phyloP scores from a whole-genome alignment of 805 yeast species.

The Isabelozyma gotoi region DNA sequence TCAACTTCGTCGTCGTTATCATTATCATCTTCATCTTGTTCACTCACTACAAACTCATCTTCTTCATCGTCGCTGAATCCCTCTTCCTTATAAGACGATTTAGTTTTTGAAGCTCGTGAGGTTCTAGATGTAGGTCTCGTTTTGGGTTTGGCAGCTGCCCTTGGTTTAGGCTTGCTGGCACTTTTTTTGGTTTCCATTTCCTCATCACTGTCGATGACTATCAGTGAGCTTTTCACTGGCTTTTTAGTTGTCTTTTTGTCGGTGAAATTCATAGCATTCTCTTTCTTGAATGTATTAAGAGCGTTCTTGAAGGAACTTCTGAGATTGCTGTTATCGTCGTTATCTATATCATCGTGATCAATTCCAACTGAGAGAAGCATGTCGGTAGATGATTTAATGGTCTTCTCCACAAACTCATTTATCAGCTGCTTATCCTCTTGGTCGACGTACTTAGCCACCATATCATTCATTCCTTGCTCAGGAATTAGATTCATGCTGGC shows the following conservation, averaged over 20 bases:
- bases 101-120: background rate
- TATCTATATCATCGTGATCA: constrained; percentile 36
- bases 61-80: constrained; percentile 1
- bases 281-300: constrained; percentile 38
- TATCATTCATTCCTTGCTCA: constrained; percentile 70
- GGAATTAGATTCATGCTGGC: constrained; percentile 70
- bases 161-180: background rate
- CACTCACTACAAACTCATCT: constrained; percentile 2
- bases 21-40: constrained; percentile 13
- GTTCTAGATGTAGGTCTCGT: background rate
- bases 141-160: background rate
- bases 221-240: background rate
- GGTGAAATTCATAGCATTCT: constrained; percentile 1
- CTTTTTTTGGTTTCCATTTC: background rate
- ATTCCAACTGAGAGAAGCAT: constrained; percentile 45
- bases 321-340: constrained; percentile 23
- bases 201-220: background rate
- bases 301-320: constrained; percentile 41
- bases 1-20: constrained; percentile 14
- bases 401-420: constrained; percentile 58
- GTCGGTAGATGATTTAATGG: constrained; percentile 52
- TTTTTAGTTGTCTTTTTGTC: background rate
- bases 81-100: background rate
- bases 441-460: constrained; percentile 69
- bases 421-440: constrained; percentile 80